Base-by-base conservation (phyloP, 805 yeast species). In the Starmerella stigmatis region DNA sequence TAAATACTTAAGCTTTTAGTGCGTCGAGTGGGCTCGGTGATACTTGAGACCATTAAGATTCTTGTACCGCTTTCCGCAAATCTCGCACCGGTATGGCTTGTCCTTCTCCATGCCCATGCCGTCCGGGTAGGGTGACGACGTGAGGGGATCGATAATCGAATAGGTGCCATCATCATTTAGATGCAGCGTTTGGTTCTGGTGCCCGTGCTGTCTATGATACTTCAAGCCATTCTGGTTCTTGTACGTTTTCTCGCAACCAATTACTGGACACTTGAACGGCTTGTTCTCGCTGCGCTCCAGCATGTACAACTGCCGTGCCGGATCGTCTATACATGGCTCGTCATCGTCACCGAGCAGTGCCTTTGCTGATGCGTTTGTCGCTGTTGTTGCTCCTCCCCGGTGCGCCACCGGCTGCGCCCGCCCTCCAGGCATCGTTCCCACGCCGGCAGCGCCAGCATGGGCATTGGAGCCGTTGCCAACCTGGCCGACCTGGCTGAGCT, bases 11-110 rank as follows among this genome's bases (percentile, higher is more conserved):
- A 45, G 25, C 26, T 28, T 10, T 46, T 64, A 88, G 69, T 89
- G 97, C 34, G 97, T 89, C n/a, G 96, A 79, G 66, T 92, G 98
- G 19, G 96, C 97, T 57, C 96, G 76, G 65, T 92, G 98, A 64
- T 92, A 92, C 66, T 92, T 92, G 64, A 92, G 72, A 22, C 98
- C 98, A 63, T 92, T 92, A 59, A 92, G 70, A 60, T 92, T 92
- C 72, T 92, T 92, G 69, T 92, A 92, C 46, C 98, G 71, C 66
- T 89, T 92, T 48, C 97, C 97, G 67, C 98, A 92, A 34, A 89
- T 95, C 67, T 92, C 97, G 66, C 98, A 92, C 60, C 96, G 75
- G 64, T 89, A 92, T 30, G 98, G 98, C 68, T 92, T 92, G 69
- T 92, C 98, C 69, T 86, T 88, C 64, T 92, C 98, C 75, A 86